These are phyloP conservation scores for Fusarium duplospermum DNA, from an alignment of 2,329 filamentous ascomycete genomes.

Conservation along the genomic window DNA sequence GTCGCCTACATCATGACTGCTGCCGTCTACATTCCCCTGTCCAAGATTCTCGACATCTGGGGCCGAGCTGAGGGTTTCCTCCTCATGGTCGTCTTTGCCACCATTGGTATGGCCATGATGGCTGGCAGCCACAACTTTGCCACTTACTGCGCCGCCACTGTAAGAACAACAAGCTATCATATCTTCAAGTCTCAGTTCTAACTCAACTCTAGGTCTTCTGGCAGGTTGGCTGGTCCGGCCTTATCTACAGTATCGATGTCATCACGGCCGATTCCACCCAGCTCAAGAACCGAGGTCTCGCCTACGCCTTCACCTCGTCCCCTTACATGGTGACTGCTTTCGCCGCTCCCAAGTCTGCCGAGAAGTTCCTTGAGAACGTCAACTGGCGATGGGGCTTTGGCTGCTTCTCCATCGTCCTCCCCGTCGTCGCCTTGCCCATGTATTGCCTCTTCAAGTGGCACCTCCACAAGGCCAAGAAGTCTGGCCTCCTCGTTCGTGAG, in stretches of 20 bases:
- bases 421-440: conserved; percentile 69
- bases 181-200: background rate
- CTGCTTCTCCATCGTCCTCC: conserved; percentile 72
- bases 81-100: conserved; percentile 62
- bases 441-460: conserved; percentile 66
- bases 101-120: conserved; percentile 69
- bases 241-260: conserved; percentile 71
- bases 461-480: conserved; percentile 64
- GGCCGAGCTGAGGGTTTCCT: conserved; percentile 71
- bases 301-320: conserved; percentile 54
- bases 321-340: conserved; percentile 61
- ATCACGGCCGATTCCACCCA: conserved; percentile 72
- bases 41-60: conserved; percentile 73
- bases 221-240: conserved; percentile 69
- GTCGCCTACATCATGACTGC: conserved; percentile 66
- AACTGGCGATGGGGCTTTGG: conserved; percentile 60
- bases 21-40: conserved; percentile 70
- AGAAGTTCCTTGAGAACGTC: conserved; percentile 36
- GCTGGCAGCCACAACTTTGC: conserved; percentile 61
- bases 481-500: conserved; percentile 55
- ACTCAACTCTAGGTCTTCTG: conserved; percentile 64
- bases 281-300: conserved; percentile 54
- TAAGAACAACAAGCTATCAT: conserved; percentile 16
- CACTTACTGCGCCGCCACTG: conserved; percentile 64
- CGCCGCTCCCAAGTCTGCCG: conserved; percentile 44